Base-by-base conservation (phyloP, 257 asterid genomes). In the Solanum piurae region DNA sequence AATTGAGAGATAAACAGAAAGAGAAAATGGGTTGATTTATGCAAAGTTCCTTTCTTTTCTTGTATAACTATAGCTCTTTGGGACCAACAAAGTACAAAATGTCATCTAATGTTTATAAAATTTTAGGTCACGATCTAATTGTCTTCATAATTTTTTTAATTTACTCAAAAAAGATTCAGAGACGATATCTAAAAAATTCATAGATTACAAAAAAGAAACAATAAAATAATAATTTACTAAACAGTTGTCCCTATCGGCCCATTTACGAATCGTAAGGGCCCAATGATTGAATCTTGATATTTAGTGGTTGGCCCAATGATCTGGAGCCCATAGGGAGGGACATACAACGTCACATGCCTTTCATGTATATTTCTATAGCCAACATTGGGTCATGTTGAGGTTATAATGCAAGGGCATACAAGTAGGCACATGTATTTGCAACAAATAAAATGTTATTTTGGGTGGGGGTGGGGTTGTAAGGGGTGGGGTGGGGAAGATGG, bases 381-480 rank as follows among this genome's bases (percentile, higher is more conserved):
- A 33, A 87, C 94, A 91, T 91, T 90, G 92, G 93, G 95, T 86
- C 86, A 91, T 93, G 96, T 93, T 92, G 84, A n/a, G 38, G 89
- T 86, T 58, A 83, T 42, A 88, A 90, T 91, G 91, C 87, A 87
- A 34, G 83, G 86, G 36, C 46, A 87, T 90, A 86, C 38, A 25
- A 79, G 46, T 49, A 66, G 88, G 79, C 94, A 92, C 94, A 89
- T 92, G 94, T 89, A 88, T 68, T 88, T 91, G 89, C 86, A 72
- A 34, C 84, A 27, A 80, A 80, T 11, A 34, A 77, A 14, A 9
- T 80, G 68, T 80, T 46, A 14, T 46, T 80, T 16, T 46, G 18
- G 12, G 38, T 14, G 6, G 82, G 83, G 33, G 9, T 74, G 5
- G 49, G 38, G 38, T 1, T 37, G 29, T 29, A 29, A 29, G 18